phyloP scores from a whole-genome alignment of 2,329 filamentous ascomycete genomes.

The Drechslera avenae region DNA sequence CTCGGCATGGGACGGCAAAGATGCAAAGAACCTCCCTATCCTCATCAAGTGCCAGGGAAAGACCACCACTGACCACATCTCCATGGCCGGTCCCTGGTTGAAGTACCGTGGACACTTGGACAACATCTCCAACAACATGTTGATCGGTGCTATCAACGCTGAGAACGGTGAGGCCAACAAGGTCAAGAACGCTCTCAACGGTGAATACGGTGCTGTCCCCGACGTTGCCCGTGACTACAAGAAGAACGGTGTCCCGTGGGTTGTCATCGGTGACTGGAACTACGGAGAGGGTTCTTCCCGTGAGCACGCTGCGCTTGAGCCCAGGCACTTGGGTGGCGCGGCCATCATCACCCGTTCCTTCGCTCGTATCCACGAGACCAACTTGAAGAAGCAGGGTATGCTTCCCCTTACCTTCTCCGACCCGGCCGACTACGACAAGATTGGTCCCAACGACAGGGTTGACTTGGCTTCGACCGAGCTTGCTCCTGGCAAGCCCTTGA shows the following conservation, averaged over 20 bases:
- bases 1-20: slow-evolving; percentile 88
- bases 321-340: slow-evolving; percentile 93
- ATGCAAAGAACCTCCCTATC: slow-evolving; percentile 62
- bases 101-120: slow-evolving; percentile 99
- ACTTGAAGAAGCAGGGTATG: slow-evolving; percentile 99
- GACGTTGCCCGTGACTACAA: slow-evolving; percentile 98
- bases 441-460: slow-evolving; percentile 89
- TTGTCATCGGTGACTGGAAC: slow-evolving; percentile 99
- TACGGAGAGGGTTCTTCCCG: slow-evolving; percentile 97
- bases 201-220: slow-evolving; percentile 85
- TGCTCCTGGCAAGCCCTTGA: slow-evolving; percentile 89
- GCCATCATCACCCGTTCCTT: slow-evolving; percentile 96
- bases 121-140: slow-evolving; percentile 99
- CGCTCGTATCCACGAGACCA: slow-evolving; percentile 99
- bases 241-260: slow-evolving; percentile 93
- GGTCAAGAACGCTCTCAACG: slow-evolving; percentile 86
- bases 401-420: slow-evolving; percentile 94
- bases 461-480: slow-evolving; percentile 89
- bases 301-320: slow-evolving; percentile 98
- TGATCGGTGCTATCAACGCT: slow-evolving; percentile 95
- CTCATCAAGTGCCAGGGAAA: slow-evolving; percentile 97
- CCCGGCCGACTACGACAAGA: slow-evolving; percentile 97
- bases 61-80: slow-evolving; percentile 97
- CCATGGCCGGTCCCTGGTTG: slow-evolving; percentile 94
- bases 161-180: slow-evolving; percentile 98